Percentiles rank a stretch among this genome's conserved stretches.
Conservation (phyloP, 2,329 filamentous ascomycete genomes). For the Penicillium griseofulvum region DNA sequence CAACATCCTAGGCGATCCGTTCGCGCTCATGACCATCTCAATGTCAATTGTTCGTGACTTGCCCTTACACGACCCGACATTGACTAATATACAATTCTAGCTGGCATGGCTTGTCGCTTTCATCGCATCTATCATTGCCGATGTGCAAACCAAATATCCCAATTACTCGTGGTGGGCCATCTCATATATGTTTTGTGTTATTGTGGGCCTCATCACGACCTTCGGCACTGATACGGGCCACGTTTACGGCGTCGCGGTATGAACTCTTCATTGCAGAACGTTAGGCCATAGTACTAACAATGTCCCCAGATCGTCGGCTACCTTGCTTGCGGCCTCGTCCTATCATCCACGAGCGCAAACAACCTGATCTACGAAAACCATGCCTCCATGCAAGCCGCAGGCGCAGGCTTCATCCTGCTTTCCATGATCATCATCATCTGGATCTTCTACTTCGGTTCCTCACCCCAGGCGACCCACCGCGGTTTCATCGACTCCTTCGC, state of each 20-base stretch:
- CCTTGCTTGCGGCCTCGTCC: slow-evolving; percentile 75
- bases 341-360: slow-evolving; percentile 84
- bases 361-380: slow-evolving; percentile 74
- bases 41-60: slow-evolving; percentile 73
- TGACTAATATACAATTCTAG: slow-evolving; percentile 48
- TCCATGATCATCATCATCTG: slow-evolving; percentile 92
- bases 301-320: slow-evolving; percentile 72
- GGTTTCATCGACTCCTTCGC: slow-evolving; percentile 95
- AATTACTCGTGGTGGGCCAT: slow-evolving; percentile 92
- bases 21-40: slow-evolving; percentile 89
- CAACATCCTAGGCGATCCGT: slow-evolving; percentile 94
- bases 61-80: slow-evolving; percentile 15
- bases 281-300: slow-evolving; percentile 25
- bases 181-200: slow-evolving; percentile 80
- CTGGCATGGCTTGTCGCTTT: slow-evolving; percentile 95
- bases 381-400: slow-evolving; percentile 73
- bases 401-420: slow-evolving; percentile 88
- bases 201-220: slow-evolving; percentile 74
- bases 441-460: slow-evolving; percentile 98
- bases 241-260: slow-evolving; percentile 83
- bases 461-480: slow-evolving; percentile 79
- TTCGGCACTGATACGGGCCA: slow-evolving; percentile 80
- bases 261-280: neutral
- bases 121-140: slow-evolving; percentile 75
- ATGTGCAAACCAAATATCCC: slow-evolving; percentile 60